Conservation (phyloP, 805 yeast species). For the Candida chilensis region DNA sequence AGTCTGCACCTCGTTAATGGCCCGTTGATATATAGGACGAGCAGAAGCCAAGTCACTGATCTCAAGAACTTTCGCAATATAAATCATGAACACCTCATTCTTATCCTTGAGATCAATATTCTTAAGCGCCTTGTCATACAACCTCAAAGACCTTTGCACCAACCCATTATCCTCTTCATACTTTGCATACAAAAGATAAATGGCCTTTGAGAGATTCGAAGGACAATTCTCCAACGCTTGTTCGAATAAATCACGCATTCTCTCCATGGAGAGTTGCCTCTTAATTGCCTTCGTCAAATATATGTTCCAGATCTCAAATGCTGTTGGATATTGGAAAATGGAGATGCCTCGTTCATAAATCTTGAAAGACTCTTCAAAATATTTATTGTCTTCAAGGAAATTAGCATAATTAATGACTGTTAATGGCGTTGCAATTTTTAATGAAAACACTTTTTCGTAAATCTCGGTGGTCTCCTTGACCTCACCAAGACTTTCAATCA, state of each 20-base stretch:
- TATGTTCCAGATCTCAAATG: slow-evolving; percentile 62
- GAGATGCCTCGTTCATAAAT: slow-evolving; percentile 65
- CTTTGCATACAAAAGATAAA: slow-evolving; percentile 47
- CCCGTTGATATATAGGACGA: slow-evolving; percentile 41
- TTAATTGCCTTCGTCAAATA: slow-evolving; percentile 48
- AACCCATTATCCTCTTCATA: slow-evolving; percentile 54
- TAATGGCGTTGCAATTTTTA: slow-evolving; percentile 63
- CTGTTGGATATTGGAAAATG: slow-evolving; percentile 50
- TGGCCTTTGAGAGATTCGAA: slow-evolving; percentile 28
- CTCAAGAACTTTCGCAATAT: slow-evolving; percentile 28
- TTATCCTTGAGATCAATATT: slow-evolving; percentile 11
- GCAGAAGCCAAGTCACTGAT: slow-evolving; percentile 30
- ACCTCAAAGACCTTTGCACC: slow-evolving; percentile 35
- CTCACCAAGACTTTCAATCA: slow-evolving; percentile 49
- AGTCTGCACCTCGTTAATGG: slow-evolving; percentile 38
- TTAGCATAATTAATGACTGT: slow-evolving; percentile 59
- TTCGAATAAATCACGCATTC: slow-evolving; percentile 63
- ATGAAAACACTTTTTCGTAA: slow-evolving; percentile 44
- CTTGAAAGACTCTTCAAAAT: slow-evolving; percentile 40
- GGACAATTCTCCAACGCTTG: slow-evolving; percentile 50
- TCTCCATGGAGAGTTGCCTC: slow-evolving; percentile 5
- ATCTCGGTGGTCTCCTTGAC: slow-evolving; percentile 23
- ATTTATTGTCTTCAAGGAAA: slow-evolving; percentile 39
- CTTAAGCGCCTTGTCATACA: slow-evolving; percentile 32
- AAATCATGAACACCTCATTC: slow-evolving; percentile 23